Evolutionary conservation across 31 red algal genomes (phyloP).

Genomic region (Odonthalia washingtoniensis): DNA sequence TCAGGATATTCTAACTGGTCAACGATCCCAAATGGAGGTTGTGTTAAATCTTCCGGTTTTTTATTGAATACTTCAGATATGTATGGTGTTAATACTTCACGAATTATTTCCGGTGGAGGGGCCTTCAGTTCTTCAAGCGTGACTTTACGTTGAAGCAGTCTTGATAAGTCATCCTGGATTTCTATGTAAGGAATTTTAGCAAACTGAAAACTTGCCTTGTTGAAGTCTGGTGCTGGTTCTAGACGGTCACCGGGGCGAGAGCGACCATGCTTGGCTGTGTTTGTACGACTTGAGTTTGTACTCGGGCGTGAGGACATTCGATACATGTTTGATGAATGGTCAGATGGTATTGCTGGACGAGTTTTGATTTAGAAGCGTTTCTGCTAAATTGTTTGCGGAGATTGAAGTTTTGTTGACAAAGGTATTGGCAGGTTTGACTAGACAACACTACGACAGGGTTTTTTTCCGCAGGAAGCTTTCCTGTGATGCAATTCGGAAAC

Average conservation of each 20-base stretch:
- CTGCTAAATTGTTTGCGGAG: too few species aligned
- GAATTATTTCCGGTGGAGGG: slow-evolving; percentile 44
- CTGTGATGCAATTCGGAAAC: too few species aligned
- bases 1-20: slow-evolving; percentile 68
- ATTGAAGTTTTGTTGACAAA: too few species aligned
- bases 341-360: too few species aligned
- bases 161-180: slow-evolving; percentile 68
- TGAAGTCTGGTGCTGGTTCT: slow-evolving; percentile 47
- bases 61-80: slow-evolving; percentile 57
- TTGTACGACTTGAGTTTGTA: background rate
- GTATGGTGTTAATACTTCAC: slow-evolving; percentile 46
- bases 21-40: slow-evolving; percentile 69
- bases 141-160: slow-evolving; percentile 51
- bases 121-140: slow-evolving; percentile 38
- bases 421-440: too few species aligned
- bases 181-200: slow-evolving; percentile 52
- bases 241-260: slow-evolving; percentile 57
- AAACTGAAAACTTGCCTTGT: slow-evolving; percentile 49
- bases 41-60: slow-evolving; percentile 65
- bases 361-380: too few species aligned
- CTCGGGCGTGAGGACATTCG: background rate
- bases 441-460: too few species aligned
- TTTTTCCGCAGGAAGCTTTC: too few species aligned
- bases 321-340: background rate
- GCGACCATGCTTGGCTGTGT: slow-evolving; percentile 37